Evolutionary conservation across 805 yeast genomes (phyloP).

Genomic region (Spathaspora gorwiae): DNA sequence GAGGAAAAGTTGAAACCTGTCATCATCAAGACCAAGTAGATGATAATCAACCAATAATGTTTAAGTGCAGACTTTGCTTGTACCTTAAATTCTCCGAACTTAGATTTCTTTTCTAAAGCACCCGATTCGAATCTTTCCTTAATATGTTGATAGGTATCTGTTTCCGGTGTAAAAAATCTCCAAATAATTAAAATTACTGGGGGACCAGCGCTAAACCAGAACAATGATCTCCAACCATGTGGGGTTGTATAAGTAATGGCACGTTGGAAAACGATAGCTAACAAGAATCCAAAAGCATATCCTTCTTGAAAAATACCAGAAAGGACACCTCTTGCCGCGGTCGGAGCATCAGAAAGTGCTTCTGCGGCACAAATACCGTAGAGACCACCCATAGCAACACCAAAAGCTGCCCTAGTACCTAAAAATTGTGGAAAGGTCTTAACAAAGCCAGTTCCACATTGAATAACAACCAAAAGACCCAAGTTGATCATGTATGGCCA

Average conservation of each 20-base stretch:
- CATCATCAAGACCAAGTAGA: conserved; percentile 40
- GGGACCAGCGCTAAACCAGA: conserved; percentile 54
- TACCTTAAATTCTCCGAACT: conserved; percentile 3
- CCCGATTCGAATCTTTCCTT: background rate
- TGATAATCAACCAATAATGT: conserved; percentile 26
- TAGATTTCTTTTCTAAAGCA: conserved; percentile 7
- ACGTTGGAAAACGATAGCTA: conserved; percentile 60
- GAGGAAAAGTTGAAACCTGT: conserved; percentile 68
- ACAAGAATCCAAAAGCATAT: conserved; percentile 61
- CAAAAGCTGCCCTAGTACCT: conserved; percentile 59
- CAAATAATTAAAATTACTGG: conserved; percentile 54
- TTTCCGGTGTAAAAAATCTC: conserved; percentile 58
- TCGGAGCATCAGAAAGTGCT: conserved; percentile 62
- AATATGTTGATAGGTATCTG: conserved; percentile 41
- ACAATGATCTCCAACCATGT: conserved; percentile 1
- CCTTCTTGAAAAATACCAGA: conserved; percentile 57
- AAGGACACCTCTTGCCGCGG: conserved; percentile 52
- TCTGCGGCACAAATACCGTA: conserved; percentile 63
- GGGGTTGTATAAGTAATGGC: conserved; percentile 41
- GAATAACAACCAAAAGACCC: conserved; percentile 44
- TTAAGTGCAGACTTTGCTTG: conserved; percentile 11
- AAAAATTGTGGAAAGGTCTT: conserved; percentile 54
- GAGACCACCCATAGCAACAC: conserved; percentile 68
- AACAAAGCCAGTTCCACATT: conserved; percentile 63
- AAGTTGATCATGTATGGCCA: conserved; percentile 57